Evolutionary conservation across 495 filamentous ascomycete species (phyloP).

Genomic region (Rhypophila decipiens): DNA sequence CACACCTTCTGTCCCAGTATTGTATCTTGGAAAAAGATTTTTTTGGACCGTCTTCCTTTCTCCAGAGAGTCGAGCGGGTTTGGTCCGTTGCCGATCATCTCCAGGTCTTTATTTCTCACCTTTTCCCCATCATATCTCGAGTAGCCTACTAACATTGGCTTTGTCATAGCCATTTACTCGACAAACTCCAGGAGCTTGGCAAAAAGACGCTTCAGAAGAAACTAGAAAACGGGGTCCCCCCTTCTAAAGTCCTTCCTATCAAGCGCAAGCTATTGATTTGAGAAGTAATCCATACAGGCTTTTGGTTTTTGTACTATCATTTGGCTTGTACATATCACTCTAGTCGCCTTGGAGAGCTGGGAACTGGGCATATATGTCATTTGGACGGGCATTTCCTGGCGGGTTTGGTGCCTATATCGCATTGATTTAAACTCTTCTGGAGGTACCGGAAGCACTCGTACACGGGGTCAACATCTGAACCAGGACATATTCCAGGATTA

Average conservation of each 20-base stretch:
- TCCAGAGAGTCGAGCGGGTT: not conserved
- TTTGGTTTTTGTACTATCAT: no score
- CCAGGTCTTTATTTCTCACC: not conserved
- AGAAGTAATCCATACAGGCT: not conserved
- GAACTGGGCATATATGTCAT: no score
- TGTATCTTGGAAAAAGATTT: not conserved
- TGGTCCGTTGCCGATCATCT: not conserved
- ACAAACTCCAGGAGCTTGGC: constrained; percentile 36
- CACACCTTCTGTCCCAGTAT: not conserved
- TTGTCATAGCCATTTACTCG: constrained; percentile 33
- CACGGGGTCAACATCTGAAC: no score
- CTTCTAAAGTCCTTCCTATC: constrained; percentile 26
- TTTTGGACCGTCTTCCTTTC: not conserved
- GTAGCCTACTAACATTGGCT: constrained; percentile 8
- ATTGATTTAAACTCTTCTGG: no score
- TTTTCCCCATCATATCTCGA: not conserved
- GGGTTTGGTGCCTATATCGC: no score
- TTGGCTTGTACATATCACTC: no score
- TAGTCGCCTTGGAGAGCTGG: no score
- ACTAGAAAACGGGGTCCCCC: constrained; percentile 12
- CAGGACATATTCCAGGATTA: no score
- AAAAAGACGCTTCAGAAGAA: constrained; percentile 20
- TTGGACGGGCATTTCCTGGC: no score
- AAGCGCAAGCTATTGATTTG: constrained; percentile 31
- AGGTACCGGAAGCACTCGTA: no score